Conservation (phyloP, 805 yeast species). For the Candida yuanshanica region DNA sequence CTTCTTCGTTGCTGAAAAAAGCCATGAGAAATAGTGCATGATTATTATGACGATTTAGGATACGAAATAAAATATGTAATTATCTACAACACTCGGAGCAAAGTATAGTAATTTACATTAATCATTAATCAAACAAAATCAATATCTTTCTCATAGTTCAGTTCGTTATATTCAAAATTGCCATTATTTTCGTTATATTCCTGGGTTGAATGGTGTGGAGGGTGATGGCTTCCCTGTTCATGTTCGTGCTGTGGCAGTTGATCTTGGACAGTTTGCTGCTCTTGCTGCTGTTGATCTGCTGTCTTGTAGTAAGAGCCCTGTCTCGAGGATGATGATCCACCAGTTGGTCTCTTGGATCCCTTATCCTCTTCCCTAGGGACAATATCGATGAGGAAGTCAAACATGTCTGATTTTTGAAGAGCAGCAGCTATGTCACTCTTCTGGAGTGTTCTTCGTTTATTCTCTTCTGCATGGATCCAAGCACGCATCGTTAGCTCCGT, state of each 20-base stretch:
- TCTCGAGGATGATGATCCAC: background rate
- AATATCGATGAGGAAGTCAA: conserved; percentile 92
- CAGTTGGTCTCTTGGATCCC: conserved; percentile 6
- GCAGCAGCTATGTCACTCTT: conserved; percentile 95
- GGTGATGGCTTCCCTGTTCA: background rate
- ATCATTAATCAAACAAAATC: background rate
- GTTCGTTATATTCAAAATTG: conserved; percentile 3
- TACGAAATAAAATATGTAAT: too few relatives aligned
- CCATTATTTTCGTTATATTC: background rate
- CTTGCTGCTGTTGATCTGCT: background rate
- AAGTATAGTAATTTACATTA: background rate
- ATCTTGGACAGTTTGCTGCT: conserved; percentile 1
- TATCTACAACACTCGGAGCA: background rate
- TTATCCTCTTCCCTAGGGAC: conserved; percentile 81
- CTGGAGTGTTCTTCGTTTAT: conserved; percentile 90
- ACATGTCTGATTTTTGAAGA: conserved; percentile 90
- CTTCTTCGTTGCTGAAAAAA: conserved; percentile 77
- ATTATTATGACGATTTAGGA: too few relatives aligned
- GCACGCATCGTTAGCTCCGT: conserved; percentile 98
- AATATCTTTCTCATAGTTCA: conserved; percentile 2
- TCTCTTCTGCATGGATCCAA: conserved; percentile 97
- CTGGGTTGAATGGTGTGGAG: background rate
- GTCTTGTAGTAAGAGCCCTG: conserved; percentile 2
- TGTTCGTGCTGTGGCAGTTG: conserved; percentile 3
- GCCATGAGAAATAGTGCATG: background rate